phyloP scores from a whole-genome alignment of 2,329 filamentous ascomycete genomes.

The Plectosphaerella plurivora region DNA sequence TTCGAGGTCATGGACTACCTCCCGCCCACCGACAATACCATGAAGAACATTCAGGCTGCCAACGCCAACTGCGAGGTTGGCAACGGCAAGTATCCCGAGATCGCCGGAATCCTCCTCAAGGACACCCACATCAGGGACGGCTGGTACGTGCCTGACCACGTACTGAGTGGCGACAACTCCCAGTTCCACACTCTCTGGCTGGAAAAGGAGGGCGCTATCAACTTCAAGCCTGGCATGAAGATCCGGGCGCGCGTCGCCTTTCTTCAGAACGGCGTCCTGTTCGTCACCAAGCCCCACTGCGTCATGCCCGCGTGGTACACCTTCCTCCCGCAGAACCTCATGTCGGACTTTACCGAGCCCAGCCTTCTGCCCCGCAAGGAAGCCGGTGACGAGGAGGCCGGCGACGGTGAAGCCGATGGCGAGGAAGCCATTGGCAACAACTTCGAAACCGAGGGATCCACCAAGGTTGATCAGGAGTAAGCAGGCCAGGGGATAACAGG shows the following conservation, averaged over 20 bases:
- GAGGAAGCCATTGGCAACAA: background rate
- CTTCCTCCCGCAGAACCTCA: conserved; percentile 64
- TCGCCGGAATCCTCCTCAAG: conserved; percentile 19
- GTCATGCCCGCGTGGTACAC: conserved; percentile 60
- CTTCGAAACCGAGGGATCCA: no score
- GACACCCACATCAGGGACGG: conserved; percentile 41
- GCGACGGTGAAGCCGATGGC: background rate
- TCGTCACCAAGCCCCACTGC: conserved; percentile 55
- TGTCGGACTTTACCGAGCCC: conserved; percentile 62
- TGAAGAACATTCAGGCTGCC: conserved; percentile 39
- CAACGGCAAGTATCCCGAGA: conserved; percentile 37
- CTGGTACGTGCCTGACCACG: conserved; percentile 15
- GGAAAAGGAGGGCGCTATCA: no score
- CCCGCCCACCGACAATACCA: conserved; percentile 33
- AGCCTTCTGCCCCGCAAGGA: conserved; percentile 8
- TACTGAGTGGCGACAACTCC: no score
- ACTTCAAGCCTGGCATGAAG: conserved; percentile 61
- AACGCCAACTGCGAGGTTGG: conserved; percentile 24
- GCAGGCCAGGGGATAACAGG: background rate
- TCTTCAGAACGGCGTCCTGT: conserved; percentile 58
- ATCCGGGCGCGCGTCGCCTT: conserved; percentile 50
- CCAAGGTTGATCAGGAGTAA: no score
- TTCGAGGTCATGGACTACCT: conserved; percentile 57
- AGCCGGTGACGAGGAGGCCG: background rate
- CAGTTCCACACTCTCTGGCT: conserved; percentile 36